Percentiles rank a stretch among this genome's conserved stretches.
Evolutionary conservation across 78 protist species (phyloP).

Genomic region (Cavenderia fasciculata): DNA sequence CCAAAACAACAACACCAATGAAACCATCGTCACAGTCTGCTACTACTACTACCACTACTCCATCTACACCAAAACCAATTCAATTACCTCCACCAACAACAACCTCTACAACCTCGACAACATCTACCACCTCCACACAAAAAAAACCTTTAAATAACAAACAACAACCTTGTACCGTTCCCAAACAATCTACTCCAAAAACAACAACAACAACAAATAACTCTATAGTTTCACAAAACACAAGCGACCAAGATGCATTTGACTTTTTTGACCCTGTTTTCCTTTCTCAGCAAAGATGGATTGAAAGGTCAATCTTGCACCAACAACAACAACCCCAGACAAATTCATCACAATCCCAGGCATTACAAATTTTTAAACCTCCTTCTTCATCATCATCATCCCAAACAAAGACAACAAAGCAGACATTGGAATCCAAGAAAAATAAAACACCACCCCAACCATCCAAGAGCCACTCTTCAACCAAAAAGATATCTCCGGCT

Average conservation of each 20-base stretch:
- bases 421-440: too few species aligned
- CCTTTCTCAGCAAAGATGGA: constrained; percentile 54
- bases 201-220: neutral
- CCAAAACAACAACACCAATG: too few species aligned
- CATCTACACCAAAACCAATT: neutral
- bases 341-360: neutral
- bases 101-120: neutral
- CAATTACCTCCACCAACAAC: neutral
- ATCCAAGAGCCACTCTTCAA: too few species aligned
- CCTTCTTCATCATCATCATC: too few species aligned
- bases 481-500: too few species aligned
- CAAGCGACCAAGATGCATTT: neutral
- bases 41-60: neutral
- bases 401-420: too few species aligned
- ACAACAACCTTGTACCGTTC: too few species aligned
- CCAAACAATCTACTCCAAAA: too few species aligned
- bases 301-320: constrained; percentile 4
- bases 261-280: constrained; percentile 40
- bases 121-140: neutral
- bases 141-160: too few species aligned
- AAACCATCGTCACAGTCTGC: neutral
- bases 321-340: neutral
- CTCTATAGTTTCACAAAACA: neutral
- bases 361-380: too few species aligned
- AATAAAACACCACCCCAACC: too few species aligned